Conservation (phyloP, 495 filamentous ascomycete species). For the Talaromyces wortmannii region DNA sequence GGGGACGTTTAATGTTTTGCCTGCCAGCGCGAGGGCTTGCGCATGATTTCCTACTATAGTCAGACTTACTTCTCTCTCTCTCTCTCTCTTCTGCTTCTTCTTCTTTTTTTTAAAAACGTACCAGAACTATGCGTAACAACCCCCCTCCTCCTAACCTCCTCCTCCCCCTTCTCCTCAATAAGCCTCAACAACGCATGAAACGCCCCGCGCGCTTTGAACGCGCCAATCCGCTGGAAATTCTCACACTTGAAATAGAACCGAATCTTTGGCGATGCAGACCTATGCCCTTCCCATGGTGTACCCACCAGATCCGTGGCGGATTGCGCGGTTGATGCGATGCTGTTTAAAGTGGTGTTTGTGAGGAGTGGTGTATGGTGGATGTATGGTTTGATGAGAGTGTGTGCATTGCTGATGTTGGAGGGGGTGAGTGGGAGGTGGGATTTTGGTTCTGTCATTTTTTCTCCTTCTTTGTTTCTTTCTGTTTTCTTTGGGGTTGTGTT, state of each 20-base stretch:
- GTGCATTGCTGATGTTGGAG: slow-evolving; percentile 59
- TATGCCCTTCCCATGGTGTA: slow-evolving; percentile 47
- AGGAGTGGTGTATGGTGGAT: slow-evolving; percentile 81
- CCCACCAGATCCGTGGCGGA: slow-evolving; percentile 40
- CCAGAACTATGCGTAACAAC: slow-evolving; percentile 92
- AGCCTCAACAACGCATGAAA: slow-evolving; percentile 82
- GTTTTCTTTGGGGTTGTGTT: neutral
- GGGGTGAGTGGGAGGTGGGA: slow-evolving; percentile 51
- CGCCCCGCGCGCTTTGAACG: slow-evolving; percentile 88
- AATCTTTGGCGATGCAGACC: slow-evolving; percentile 56
- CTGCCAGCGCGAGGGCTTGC: slow-evolving; percentile 86
- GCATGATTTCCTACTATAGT: slow-evolving; percentile 75
- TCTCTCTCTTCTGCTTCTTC: neutral
- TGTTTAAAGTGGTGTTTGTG: slow-evolving; percentile 66
- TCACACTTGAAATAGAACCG: slow-evolving; percentile 94
- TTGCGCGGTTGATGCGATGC: slow-evolving; percentile 68
- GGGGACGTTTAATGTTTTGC: slow-evolving; percentile 53
- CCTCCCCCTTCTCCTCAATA: slow-evolving; percentile 53
- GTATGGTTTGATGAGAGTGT: slow-evolving; percentile 62
- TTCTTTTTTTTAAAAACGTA: slow-evolving; percentile 17
- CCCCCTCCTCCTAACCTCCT: slow-evolving; percentile 49
- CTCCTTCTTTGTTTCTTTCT: too few relatives aligned
- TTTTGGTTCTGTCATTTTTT: slow-evolving; percentile 5
- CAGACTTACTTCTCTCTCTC: too few relatives aligned
- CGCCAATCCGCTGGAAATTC: slow-evolving; percentile 84